Evolutionary conservation across 1,139 yeast genomes (phyloP), one percentile per base, ranked within the genome.

Genomic region (Magnusiomyces paraingens): DNA sequence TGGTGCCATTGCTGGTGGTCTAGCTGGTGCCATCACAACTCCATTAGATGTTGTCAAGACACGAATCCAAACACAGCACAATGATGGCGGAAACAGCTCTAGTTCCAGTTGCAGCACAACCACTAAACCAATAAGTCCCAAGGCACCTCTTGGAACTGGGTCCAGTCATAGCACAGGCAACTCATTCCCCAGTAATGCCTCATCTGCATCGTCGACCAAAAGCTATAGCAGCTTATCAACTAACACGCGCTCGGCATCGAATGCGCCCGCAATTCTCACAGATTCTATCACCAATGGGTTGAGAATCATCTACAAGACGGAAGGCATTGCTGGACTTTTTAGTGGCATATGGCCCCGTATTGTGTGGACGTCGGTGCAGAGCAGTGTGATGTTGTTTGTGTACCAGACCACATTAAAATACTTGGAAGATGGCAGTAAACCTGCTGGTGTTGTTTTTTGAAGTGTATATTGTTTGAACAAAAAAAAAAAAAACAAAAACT

Each of bases 1-100:
- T 0, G 99, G 99, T 55, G 98, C 97, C 0, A 82, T 89, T 0
- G 99, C 99, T 1, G 99, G 99, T 60, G 98, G 97, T 1, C 73
- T 91, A 43, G 96, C 99, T 0, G 99, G 99, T 1, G 80, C 82
- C 0, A 63, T 83, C 8, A 87, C 95, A 1, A 86, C 95, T 0
- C 95, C 95, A 0, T 72, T 90, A 58, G 99, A 93, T 65, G 99
- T 93, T 36, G 84, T 94, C 52, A 93, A 93, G 70, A 93, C 99
- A 1, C 77, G 98, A 62, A 82, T 89, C 51, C 99, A 91, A 70
- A 91, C 98, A 0, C 88, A 84, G 49, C 61, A 63, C 5, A 52
- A 64, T 35, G 51, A 49, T 22, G 39, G 43, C 10, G 38, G 42
- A 5, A 11, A 14, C 44, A 47, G 20, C 18, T 17, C 42, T 26